Evolutionary conservation across 1,284 basidiomycete genomes (phyloP), one percentile per base, ranked within the genome.

Genomic region (Papiliotrema nemorosa): DNA sequence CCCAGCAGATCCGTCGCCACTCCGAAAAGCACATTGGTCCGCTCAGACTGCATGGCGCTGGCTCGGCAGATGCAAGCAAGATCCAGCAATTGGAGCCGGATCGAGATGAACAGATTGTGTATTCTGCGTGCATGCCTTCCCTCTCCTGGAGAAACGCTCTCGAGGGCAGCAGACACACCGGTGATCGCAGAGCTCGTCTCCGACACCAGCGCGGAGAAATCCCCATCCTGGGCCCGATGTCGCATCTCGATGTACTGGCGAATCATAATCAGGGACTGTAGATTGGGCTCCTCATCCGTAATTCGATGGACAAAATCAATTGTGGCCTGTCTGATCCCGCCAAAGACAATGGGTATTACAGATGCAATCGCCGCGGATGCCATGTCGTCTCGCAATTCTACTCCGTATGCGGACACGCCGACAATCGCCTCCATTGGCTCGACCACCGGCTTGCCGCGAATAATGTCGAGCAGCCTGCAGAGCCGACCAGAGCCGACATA

Each of bases 71-170:
- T n/a, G n/a, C 74, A 74, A 2, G 79, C 74, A 4, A 85, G 56
- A 59, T 87, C 86, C 21, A 87, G 73, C 0, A 79, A 63, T 53
- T 83, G 82, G 84, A 85, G 87, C 33, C 79, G 78, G 20, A 80
- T 74, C 64, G 27, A 88, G 66, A 2, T 78, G 39, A 21, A 34
- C 27, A 7, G 29, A 21, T 44, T 21, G n/a, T 18, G 42, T n/a
- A 43, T n/a, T n/a, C n/a, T n/a, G n/a, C n/a, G n/a, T n/a, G n/a
- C n/a, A n/a, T n/a, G n/a, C n/a, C n/a, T n/a, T n/a, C n/a, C n/a
- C n/a, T n/a, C 29, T 31, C 14, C 9, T 31, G 9, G 29, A 31
- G 29, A 31, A 7, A 14, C 9, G 29, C 14, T 31, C 14, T 31
- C 29, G 29, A 14, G 29, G 7, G 29, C 29, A 31, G 29, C 7